Evolutionary conservation across 1,284 basidiomycete genomes (phyloP).

Genomic region (Sphagnurus paluster): DNA sequence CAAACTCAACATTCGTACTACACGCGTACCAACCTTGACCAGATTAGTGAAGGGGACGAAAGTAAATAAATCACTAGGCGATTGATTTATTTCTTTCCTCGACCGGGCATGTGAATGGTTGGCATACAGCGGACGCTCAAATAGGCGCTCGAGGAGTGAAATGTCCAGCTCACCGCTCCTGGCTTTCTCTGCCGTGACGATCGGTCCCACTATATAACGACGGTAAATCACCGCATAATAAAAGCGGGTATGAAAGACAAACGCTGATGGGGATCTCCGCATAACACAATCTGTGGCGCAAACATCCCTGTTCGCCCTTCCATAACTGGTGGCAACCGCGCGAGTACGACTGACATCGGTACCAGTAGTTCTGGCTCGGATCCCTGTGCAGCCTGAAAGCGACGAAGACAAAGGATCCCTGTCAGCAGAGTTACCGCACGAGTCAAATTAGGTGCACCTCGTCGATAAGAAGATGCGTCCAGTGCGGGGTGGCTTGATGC

Average conservation of each 20-base stretch:
- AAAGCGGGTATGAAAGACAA: background rate
- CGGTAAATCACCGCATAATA: background rate
- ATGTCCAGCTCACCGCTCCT: conserved; percentile 43
- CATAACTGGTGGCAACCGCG: conserved; percentile 11
- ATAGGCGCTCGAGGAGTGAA: conserved; percentile 47
- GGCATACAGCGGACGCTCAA: conserved; percentile 40
- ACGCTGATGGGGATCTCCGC: conserved; percentile 48
- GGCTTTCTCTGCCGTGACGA: conserved; percentile 41
- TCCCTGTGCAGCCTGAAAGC: conserved; percentile 45
- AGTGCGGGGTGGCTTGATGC: conserved; percentile 38
- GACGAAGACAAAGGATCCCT: too few relatives aligned
- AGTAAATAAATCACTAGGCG: conserved; percentile 2
- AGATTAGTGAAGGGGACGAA: conserved; percentile 38
- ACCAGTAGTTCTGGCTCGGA: conserved; percentile 47
- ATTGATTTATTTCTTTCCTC: conserved; percentile 4
- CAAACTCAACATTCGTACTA: background rate
- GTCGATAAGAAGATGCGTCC: conserved; percentile 49
- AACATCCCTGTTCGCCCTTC: conserved; percentile 16
- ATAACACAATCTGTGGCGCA: conserved; percentile 43
- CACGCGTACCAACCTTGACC: conserved; percentile 33
- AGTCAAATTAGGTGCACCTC: conserved; percentile 40
- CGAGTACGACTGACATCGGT: conserved; percentile 43
- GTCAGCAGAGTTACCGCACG: too few relatives aligned
- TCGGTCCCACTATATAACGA: conserved; percentile 39
- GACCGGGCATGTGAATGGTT: conserved; percentile 21